Evolutionary conservation across 139 green algal species (phyloP), one percentile per base, ranked within the genome.

Genomic region (Helicosporidium sp.): DNA sequence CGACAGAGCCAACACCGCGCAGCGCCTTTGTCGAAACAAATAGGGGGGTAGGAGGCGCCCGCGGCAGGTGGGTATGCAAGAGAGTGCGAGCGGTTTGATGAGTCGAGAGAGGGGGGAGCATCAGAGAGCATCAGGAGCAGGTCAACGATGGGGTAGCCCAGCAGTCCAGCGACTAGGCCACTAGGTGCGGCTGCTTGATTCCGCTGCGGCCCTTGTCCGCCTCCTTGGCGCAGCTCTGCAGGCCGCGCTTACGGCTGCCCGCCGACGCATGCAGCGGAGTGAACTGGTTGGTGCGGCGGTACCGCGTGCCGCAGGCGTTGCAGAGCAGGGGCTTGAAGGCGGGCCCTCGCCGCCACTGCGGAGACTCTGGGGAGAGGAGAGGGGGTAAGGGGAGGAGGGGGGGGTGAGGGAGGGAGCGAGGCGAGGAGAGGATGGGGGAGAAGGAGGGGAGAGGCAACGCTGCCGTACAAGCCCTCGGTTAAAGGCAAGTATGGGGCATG

Each of bases 221-320:
- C 31, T 37, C 31, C 13, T 37, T 10, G 10, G 31, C 31, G 31
- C 31, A 37, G 10, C 10, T 37, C 0, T 37, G 31, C 13, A 13
- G 31, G 31, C 10, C 31, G 31, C 31, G 31, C 31, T 37, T 37
- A 13, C 31, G 31, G 10, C 10, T 18, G 10, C 31, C 31, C 31
- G 31, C 10, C 31, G 31, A 18, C 10, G 31, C 31, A 13, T 37
- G 31, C 10, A 37, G 31, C 10, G 31, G 31, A 10, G 13, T 10
- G 31, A 56, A 41, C 40, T 55, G 45, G 33, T 62, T 53, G 46
- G 55, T 62, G 19, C 55, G 55, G 37, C 55, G 45, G 52, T 55
- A 79, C 12, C 70, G 55, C 0, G 72, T 78, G 41, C 75, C 75
- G 50, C 75, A 83, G 12, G 75, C 75, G 41, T 83, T 83, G 64